These are phyloP conservation scores for Globisporangium spinosum DNA, from an alignment of 352 stramenopile genomes.

Conservation along the genomic window DNA sequence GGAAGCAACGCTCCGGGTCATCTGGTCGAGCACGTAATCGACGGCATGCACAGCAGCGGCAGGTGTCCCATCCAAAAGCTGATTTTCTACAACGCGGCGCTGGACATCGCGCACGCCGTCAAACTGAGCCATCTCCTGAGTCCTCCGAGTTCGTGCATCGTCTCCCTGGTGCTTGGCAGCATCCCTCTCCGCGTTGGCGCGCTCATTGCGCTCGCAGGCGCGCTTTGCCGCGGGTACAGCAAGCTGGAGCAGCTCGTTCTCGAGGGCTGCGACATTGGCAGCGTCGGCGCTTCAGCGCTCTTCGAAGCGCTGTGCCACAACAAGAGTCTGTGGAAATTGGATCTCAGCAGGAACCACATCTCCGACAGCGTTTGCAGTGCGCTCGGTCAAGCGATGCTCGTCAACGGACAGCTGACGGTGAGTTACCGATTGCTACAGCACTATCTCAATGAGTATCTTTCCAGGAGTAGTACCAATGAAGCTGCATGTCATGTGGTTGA, in stretches of 20 bases:
- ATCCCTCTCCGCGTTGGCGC: constrained; percentile 31
- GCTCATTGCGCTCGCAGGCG: constrained; percentile 42
- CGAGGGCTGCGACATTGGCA: constrained; percentile 58
- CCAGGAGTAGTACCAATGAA: neutral
- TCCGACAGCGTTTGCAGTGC: constrained; percentile 42
- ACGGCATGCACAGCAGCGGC: constrained; percentile 33
- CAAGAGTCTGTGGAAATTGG: constrained; percentile 62
- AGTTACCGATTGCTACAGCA: constrained; percentile 3
- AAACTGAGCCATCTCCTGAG: constrained; percentile 36
- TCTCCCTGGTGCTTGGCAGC: constrained; percentile 66
- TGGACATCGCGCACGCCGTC: constrained; percentile 31
- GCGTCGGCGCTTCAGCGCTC: constrained; percentile 39
- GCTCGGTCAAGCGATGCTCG: constrained; percentile 35
- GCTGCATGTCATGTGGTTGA: too few species aligned
- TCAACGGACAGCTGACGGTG: constrained; percentile 32
- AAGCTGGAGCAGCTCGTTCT: constrained; percentile 70
- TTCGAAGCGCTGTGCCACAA: constrained; percentile 46
- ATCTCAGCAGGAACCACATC: constrained; percentile 67
- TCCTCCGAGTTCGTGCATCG: constrained; percentile 28
- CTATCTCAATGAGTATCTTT: neutral
- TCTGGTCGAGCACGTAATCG: constrained; percentile 50
- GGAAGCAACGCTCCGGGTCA: constrained; percentile 18
- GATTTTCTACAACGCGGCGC: constrained; percentile 62
- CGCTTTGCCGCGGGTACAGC: constrained; percentile 40
- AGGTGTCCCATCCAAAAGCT: constrained; percentile 49